Base-by-base conservation (phyloP, 2,329 filamentous ascomycete species). In the Purpureocillium takamizusanense region DNA sequence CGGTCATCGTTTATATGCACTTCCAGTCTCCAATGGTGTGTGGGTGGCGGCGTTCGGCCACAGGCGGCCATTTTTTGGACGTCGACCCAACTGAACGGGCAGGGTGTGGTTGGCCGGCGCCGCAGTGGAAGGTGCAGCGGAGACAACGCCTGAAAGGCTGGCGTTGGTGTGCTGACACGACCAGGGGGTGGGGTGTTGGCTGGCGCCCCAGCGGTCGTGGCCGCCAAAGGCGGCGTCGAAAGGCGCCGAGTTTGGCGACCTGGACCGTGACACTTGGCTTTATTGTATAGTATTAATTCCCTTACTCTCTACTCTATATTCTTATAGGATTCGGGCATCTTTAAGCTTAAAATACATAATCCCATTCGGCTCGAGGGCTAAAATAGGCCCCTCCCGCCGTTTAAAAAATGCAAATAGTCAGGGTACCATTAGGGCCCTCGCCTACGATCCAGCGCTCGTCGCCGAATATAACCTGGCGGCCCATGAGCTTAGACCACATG, bases 371-470 rank as follows among this genome's bases (percentile, higher is more conserved):
- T n/a, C n/a, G n/a, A n/a, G n/a, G n/a, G n/a, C n/a, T n/a, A n/a
- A n/a, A n/a, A n/a, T n/a, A n/a, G n/a, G n/a, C n/a, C n/a, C n/a
- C n/a, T n/a, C n/a, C n/a, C n/a, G n/a, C n/a, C n/a, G 28, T 37
- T 59, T 48, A 69, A 43, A 81, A 81, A 39, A 66, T 54, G 42
- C 72, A 57, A 39, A 81, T 56, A 1, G 74, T 72, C 33, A 81
- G 52, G 42, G 67, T 63, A 25, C 70, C 64, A 8, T 61, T 51
- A 2, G 46, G 44, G 49, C 76, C 76, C 56, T 81, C 72, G 1
- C 78, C 77, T 10, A 81, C 54, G n/a, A 81, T 38, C 67, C 76
- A 81, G 39, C 73, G 57, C 53, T 81, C 77, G 43, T 78, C 73
- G 2, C 76, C 78, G 28, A 58, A 67, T 13, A 82, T 72, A 42